These are phyloP conservation scores for Anisodus acutangulus DNA, from an alignment of 257 asterid genomes.

Conservation along the genomic window DNA sequence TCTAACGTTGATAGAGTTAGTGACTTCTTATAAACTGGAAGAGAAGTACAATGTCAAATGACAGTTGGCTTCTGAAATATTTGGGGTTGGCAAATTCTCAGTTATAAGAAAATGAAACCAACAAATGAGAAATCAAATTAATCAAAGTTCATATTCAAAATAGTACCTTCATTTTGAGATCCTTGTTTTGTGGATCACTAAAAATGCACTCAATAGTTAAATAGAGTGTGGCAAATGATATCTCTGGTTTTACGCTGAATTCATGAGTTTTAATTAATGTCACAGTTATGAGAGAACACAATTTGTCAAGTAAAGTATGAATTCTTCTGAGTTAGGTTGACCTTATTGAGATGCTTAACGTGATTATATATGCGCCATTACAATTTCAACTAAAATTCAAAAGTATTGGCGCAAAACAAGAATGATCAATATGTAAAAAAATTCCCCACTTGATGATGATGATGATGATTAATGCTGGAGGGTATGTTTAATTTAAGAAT, in stretches of 20 bases:
- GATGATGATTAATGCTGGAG: neutral
- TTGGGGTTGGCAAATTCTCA: slow-evolving; percentile 12
- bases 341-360: slow-evolving; percentile 26
- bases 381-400: slow-evolving; percentile 16
- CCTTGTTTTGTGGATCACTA: slow-evolving; percentile 83
- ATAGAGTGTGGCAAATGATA: slow-evolving; percentile 31
- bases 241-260: slow-evolving; percentile 22
- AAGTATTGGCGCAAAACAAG: neutral
- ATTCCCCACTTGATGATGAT: neutral
- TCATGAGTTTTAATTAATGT: slow-evolving; percentile 7
- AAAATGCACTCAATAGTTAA: slow-evolving; percentile 56
- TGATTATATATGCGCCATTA: neutral
- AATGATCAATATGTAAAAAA: no score
- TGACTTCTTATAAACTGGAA: slow-evolving; percentile 11
- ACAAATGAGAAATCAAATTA: slow-evolving; percentile 14
- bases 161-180: slow-evolving; percentile 42
- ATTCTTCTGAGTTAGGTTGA: slow-evolving; percentile 27
- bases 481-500: neutral
- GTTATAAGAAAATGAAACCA: neutral
- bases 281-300: neutral
- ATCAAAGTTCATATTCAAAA: slow-evolving; percentile 33
- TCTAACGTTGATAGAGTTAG: neutral
- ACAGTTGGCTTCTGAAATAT: slow-evolving; percentile 23
- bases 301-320: slow-evolving; percentile 50
- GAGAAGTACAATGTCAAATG: slow-evolving; percentile 29